Base-by-base conservation (phyloP, 768 basidiomycete species). In the Mycena galericulata region DNA sequence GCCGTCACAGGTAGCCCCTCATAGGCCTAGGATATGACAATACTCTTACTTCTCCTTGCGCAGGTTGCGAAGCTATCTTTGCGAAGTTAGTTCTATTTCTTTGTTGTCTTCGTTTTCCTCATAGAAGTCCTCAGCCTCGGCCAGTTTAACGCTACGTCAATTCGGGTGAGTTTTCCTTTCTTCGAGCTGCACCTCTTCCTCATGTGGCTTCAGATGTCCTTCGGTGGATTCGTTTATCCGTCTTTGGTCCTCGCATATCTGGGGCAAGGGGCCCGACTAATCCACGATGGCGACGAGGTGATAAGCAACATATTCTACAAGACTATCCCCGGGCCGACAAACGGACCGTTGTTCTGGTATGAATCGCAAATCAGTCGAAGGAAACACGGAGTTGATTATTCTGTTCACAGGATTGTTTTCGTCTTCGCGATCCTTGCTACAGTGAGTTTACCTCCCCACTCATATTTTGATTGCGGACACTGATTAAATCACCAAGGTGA, bases 11-110 rank as follows among this genome's bases (percentile, higher is more conserved):
- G n/a, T n/a, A n/a, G n/a, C n/a, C n/a, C n/a, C n/a, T n/a, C n/a
- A n/a, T n/a, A n/a, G n/a, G n/a, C n/a, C n/a, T n/a, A n/a, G n/a
- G n/a, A n/a, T n/a, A n/a, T n/a, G n/a, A n/a, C n/a, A n/a, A n/a
- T n/a, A n/a, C n/a, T n/a, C n/a, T n/a, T n/a, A n/a, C n/a, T n/a
- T n/a, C n/a, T n/a, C n/a, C n/a, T n/a, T n/a, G n/a, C n/a, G n/a
- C 92, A 0, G 92, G 92, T 0, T 89, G 86, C 71, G 91, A 92
- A 74, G 89, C 89, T 1, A 79, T 90, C 51, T 90, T 90, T 76
- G 90, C 90, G 15, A 90, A 90, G 89, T 90, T 51, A 30, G 85
- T 79, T 26, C 10, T 30, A 22, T 24, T 47, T 26, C 43, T 12
- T 14, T 15, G 17, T n/a, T 32, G 15, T 29, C 11, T n/a, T 51